Evolutionary conservation across 1,139 yeast species (phyloP).

Genomic region (Pichia cactophila): DNA sequence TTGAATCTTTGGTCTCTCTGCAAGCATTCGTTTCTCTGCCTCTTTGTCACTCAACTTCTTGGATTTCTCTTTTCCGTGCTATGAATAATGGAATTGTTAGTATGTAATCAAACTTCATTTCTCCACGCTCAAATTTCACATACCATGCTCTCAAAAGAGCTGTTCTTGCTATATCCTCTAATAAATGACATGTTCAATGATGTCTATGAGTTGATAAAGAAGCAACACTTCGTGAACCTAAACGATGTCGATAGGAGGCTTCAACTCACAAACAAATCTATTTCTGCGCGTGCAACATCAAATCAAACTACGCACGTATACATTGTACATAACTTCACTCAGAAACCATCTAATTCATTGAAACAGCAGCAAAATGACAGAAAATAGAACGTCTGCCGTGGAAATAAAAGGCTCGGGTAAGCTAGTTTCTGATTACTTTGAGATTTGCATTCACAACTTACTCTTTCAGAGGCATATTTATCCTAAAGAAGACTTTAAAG

Average conservation of each 20-base stretch:
- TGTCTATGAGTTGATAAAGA: too few relatives aligned
- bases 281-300: too few relatives aligned
- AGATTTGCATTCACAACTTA: constrained; percentile 71
- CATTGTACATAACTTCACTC: background rate
- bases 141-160: constrained; percentile 13
- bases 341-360: too few relatives aligned
- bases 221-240: too few relatives aligned
- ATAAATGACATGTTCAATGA: constrained; percentile 14
- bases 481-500: constrained; percentile 79
- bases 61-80: constrained; percentile 68
- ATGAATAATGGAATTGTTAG: background rate
- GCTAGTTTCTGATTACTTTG: constrained; percentile 76
- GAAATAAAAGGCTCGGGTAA: constrained; percentile 74
- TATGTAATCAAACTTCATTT: background rate
- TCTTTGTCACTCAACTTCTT: constrained; percentile 43
- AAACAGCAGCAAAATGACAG: background rate
- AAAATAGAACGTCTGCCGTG: constrained; percentile 22
- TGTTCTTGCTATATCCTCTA: constrained; percentile 12
- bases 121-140: background rate
- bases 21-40: constrained; percentile 46
- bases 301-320: too few relatives aligned
- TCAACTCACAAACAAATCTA: too few relatives aligned
- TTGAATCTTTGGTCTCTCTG: constrained; percentile 47
- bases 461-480: constrained; percentile 87
- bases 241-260: too few relatives aligned